These are phyloP conservation scores for Stachybotrys echinatus DNA, from an alignment of 2,329 filamentous ascomycete species.

Conservation along the genomic window DNA sequence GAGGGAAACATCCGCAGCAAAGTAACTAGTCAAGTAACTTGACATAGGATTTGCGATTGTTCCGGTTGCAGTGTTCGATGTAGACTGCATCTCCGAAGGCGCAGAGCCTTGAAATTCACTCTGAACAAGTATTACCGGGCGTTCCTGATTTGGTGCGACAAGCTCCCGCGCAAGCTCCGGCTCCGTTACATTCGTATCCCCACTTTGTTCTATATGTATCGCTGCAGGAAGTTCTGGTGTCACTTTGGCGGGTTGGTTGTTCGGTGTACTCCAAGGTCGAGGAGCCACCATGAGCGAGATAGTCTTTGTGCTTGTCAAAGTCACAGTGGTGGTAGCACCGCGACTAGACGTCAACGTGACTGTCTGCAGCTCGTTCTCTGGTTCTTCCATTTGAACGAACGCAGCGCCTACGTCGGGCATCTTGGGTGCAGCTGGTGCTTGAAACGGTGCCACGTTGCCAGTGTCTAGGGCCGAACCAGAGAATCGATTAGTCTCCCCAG, in stretches of 20 bases:
- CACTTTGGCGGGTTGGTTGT: neutral
- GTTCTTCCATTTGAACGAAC: neutral
- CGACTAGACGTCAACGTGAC: neutral
- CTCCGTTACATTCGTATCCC: too few relatives aligned
- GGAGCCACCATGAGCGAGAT: neutral
- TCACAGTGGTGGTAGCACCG: neutral
- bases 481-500: neutral
- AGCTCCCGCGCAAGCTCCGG: too few relatives aligned
- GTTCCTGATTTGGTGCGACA: too few relatives aligned
- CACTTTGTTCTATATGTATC: too few relatives aligned
- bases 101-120: too few relatives aligned
- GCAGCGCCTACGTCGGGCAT: neutral
- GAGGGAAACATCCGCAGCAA: too few relatives aligned
- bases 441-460: neutral
- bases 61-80: too few relatives aligned
- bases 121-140: too few relatives aligned
- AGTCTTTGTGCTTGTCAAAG: neutral
- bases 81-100: too few relatives aligned
- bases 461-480: neutral
- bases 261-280: neutral
- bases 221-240: neutral
- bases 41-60: too few relatives aligned
- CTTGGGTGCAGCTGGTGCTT: neutral
- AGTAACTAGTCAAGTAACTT: too few relatives aligned
- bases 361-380: neutral